These are phyloP conservation scores for Hymenoscyphus albidus DNA, from an alignment of 2,329 filamentous ascomycete genomes.

Conservation along the genomic window DNA sequence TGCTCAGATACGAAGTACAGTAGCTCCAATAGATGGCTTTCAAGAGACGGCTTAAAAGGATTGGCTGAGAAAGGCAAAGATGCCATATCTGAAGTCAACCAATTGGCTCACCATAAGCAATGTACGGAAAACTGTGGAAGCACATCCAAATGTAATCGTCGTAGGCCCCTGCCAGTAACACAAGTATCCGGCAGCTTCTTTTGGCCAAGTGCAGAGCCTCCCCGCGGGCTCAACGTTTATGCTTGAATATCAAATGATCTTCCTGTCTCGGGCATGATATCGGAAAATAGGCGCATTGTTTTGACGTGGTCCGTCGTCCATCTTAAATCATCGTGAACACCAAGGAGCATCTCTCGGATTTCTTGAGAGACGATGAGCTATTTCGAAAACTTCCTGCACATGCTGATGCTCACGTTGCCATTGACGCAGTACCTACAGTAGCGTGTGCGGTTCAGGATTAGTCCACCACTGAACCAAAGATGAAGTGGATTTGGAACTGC, in stretches of 20 bases:
- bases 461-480: background rate
- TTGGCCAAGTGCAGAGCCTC: background rate
- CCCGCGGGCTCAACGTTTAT: background rate
- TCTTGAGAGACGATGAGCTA: background rate
- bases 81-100: too few relatives aligned
- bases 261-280: conserved; percentile 15
- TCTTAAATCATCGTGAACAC: background rate
- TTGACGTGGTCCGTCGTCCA: conserved; percentile 8
- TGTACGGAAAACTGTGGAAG: background rate
- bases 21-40: too few relatives aligned
- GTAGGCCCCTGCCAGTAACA: background rate
- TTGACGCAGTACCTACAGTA: background rate
- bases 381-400: background rate
- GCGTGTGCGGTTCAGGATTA: background rate
- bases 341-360: background rate
- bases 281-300: conserved; percentile 28
- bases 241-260: background rate
- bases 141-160: background rate
- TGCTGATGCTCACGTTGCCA: background rate
- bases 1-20: background rate
- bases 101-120: too few relatives aligned
- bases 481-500: background rate
- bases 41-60: too few relatives aligned
- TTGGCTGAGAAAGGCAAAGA: too few relatives aligned
- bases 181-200: background rate